These are phyloP conservation scores for Raffaelea ambrosiae DNA, from an alignment of 2,329 filamentous ascomycete genomes.

Conservation along the genomic window DNA sequence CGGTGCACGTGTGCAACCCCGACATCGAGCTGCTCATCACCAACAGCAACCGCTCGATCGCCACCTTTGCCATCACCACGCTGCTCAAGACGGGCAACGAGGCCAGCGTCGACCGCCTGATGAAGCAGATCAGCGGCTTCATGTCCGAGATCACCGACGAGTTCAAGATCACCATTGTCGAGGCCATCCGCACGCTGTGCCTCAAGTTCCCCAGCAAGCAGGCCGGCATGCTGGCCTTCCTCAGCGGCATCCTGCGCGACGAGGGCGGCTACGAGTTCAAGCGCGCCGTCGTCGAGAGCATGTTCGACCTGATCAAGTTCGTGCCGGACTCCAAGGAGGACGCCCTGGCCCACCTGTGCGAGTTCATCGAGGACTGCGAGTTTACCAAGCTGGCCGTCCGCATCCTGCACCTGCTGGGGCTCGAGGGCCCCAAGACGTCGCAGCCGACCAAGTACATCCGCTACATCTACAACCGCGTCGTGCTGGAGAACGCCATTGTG, in stretches of 20 bases:
- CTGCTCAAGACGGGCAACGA: constrained; percentile 98
- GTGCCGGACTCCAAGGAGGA: constrained; percentile 78
- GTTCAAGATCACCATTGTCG: constrained; percentile 99
- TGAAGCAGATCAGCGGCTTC: constrained; percentile 97
- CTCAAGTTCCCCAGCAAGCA: constrained; percentile 98
- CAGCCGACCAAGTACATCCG: constrained; percentile 98
- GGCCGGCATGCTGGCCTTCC: constrained; percentile 93
- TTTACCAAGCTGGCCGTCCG: constrained; percentile 96
- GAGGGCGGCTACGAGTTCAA: constrained; percentile 99
- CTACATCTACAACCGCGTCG: constrained; percentile 98
- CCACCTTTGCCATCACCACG: constrained; percentile 96
- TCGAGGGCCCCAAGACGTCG: constrained; percentile 89
- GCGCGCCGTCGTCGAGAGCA: constrained; percentile 93
- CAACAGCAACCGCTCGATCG: constrained; percentile 94
- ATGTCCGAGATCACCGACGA: constrained; percentile 99
- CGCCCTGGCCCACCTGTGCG: constrained; percentile 88
- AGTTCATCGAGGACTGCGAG: constrained; percentile 99
- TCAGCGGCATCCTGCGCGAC: constrained; percentile 91
- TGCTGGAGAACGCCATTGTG: constrained; percentile 93
- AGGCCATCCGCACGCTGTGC: constrained; percentile 92
- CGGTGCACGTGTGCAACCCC: constrained; percentile 88
- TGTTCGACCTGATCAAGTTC: constrained; percentile 99
- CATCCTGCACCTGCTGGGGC: constrained; percentile 85
- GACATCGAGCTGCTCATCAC: constrained; percentile 96
- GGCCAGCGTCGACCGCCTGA: constrained; percentile 88